These are phyloP conservation scores for Claviceps spartinae DNA, from an alignment of 2,329 filamentous ascomycete genomes.

Conservation along the genomic window DNA sequence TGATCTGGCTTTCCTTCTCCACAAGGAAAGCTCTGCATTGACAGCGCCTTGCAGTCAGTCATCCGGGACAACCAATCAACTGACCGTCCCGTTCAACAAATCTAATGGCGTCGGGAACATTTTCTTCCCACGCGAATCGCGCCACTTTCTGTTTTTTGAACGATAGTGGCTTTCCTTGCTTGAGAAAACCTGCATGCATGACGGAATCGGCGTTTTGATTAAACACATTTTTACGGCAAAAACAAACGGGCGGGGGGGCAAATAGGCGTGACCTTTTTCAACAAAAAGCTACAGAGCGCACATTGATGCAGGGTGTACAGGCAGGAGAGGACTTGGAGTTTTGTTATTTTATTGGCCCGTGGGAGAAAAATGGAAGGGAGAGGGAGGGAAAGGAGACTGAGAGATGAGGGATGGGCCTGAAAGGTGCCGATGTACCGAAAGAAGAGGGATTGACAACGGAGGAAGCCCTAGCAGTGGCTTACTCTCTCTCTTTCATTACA, in stretches of 20 bases:
- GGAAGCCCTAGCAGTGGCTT: no score
- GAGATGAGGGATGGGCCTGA: no score
- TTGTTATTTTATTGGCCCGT: neutral
- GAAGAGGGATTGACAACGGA: no score
- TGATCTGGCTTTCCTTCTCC: slow-evolving; percentile 4
- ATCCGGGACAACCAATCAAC: slow-evolving; percentile 5
- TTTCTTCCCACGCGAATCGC: neutral
- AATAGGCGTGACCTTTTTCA: slow-evolving; percentile 24
- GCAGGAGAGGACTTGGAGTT: neutral
- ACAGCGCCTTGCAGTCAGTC: slow-evolving; percentile 3
- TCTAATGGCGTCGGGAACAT: neutral
- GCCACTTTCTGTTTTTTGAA: slow-evolving; percentile 7
- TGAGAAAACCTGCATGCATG: slow-evolving; percentile 5
- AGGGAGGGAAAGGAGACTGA: neutral
- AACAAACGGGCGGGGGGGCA: slow-evolving; percentile 8
- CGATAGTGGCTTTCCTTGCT: slow-evolving; percentile 7
- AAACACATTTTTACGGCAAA: slow-evolving; percentile 3
- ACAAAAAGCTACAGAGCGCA: slow-evolving; percentile 23
- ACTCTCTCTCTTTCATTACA: no score
- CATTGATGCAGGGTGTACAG: neutral
- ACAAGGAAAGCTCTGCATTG: slow-evolving; percentile 7
- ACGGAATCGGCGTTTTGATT: slow-evolving; percentile 5
- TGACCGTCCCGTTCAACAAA: slow-evolving; percentile 1
- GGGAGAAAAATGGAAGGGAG: neutral
- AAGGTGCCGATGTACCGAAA: no score